Conservation (phyloP, 192 early-diverging fungal species). For the Coemansia sp. region DNA sequence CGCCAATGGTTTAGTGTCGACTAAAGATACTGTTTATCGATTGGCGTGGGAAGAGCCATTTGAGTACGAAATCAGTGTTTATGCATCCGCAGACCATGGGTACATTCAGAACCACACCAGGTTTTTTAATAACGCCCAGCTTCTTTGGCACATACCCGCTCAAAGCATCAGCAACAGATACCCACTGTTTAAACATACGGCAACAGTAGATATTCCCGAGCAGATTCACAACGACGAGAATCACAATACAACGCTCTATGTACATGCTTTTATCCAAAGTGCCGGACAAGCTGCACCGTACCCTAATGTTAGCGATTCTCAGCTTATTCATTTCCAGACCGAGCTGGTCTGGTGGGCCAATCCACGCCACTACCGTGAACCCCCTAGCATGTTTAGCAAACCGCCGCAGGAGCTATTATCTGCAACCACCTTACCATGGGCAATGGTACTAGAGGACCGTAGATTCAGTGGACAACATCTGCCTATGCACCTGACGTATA, state of each 20-base stretch:
- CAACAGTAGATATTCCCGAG: neutral
- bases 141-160: neutral
- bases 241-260: neutral
- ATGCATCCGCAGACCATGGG: neutral
- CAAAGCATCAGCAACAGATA: slow-evolving; percentile 2
- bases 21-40: neutral
- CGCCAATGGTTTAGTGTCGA: neutral
- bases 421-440: too few species aligned
- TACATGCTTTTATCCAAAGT: slow-evolving; percentile 1
- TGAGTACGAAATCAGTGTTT: neutral
- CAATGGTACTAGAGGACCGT: too few species aligned
- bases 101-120: neutral
- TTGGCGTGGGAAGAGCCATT: slow-evolving; percentile 1
- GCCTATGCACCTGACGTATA: too few species aligned
- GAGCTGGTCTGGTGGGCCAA: slow-evolving; percentile 1
- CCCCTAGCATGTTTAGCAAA: too few species aligned
- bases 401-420: too few species aligned
- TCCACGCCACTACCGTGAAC: neutral
- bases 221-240: neutral
- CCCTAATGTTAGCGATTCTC: neutral
- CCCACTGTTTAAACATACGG: neutral
- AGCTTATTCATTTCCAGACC: neutral
- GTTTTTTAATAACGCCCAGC: neutral
- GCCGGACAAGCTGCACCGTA: neutral
- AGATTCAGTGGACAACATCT: too few species aligned